Evolutionary conservation across 352 stramenopile species (phyloP).

Genomic region (Globisporangium radiosum): DNA sequence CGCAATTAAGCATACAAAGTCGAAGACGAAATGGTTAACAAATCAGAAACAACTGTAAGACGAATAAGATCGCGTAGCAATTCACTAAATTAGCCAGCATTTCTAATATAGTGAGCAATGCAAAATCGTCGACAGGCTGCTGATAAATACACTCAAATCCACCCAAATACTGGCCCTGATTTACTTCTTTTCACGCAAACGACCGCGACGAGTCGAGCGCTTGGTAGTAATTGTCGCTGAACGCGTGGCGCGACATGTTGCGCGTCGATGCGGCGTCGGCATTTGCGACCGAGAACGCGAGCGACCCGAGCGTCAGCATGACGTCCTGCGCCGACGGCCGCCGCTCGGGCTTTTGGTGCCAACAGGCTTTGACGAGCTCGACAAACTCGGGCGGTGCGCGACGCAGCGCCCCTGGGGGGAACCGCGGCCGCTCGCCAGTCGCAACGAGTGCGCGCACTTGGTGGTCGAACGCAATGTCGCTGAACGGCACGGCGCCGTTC

Average conservation of each 20-base stretch:
- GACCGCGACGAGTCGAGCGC: slow-evolving; percentile 58
- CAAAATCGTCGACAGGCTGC: not conserved
- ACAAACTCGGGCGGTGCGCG: slow-evolving; percentile 53
- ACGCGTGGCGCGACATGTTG: slow-evolving; percentile 39
- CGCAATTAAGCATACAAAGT: too few relatives aligned
- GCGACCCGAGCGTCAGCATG: slow-evolving; percentile 45
- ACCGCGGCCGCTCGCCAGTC: slow-evolving; percentile 41
- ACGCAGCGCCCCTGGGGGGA: slow-evolving; percentile 27
- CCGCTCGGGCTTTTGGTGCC: slow-evolving; percentile 47
- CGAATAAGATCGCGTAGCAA: too few relatives aligned
- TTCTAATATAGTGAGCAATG: not conserved
- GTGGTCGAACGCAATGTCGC: slow-evolving; percentile 59
- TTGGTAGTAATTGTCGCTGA: slow-evolving; percentile 72
- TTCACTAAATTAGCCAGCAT: too few relatives aligned
- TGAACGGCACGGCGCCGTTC: slow-evolving; percentile 58
- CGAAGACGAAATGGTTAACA: too few relatives aligned
- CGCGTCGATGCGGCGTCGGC: slow-evolving; percentile 25
- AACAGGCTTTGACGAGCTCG: slow-evolving; percentile 55
- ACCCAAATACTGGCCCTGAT: too few relatives aligned
- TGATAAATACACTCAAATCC: too few relatives aligned
- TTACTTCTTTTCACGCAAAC: slow-evolving; percentile 16
- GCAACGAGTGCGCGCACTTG: slow-evolving; percentile 56
- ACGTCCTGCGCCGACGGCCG: slow-evolving; percentile 54
- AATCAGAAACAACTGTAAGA: too few relatives aligned
- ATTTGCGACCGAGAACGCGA: slow-evolving; percentile 50